These are phyloP conservation scores for Apophysomyces elegans DNA, from an alignment of 371 early-diverging fungal genomes.

Conservation along the genomic window DNA sequence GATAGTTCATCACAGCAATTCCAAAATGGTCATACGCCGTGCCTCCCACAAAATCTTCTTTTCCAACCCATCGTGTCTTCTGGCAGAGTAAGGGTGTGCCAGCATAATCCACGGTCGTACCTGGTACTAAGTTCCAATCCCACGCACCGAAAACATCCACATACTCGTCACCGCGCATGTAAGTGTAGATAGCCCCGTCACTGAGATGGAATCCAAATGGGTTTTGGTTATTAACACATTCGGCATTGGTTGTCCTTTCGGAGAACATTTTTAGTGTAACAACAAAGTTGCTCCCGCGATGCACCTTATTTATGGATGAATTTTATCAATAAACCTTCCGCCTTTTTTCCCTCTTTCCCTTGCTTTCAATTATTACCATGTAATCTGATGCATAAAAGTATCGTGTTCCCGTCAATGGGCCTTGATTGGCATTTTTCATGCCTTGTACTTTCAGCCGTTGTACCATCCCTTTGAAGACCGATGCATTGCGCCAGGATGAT, in stretches of 20 bases:
- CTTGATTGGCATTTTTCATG: slow-evolving; percentile 33
- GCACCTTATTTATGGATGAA: slow-evolving; percentile 15
- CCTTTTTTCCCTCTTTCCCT: not conserved
- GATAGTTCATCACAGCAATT: slow-evolving; percentile 31
- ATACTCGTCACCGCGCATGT: slow-evolving; percentile 39
- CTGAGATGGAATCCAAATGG: slow-evolving; percentile 33
- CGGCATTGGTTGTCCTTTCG: slow-evolving; percentile 35
- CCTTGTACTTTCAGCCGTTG: slow-evolving; percentile 19
- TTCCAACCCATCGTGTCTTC: slow-evolving; percentile 17
- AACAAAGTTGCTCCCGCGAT: slow-evolving; percentile 31
- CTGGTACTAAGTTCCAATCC: slow-evolving; percentile 40
- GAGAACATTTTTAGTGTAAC: slow-evolving; percentile 43
- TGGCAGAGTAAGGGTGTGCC: slow-evolving; percentile 24
- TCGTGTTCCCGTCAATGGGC: slow-evolving; percentile 32
- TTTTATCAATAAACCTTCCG: not conserved
- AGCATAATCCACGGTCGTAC: slow-evolving; percentile 28
- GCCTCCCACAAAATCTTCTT: slow-evolving; percentile 30
- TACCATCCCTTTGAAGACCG: slow-evolving; percentile 9
- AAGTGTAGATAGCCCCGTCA: slow-evolving; percentile 37
- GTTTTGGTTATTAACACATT: slow-evolving; percentile 38
- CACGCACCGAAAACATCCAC: slow-evolving; percentile 32
- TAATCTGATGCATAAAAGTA: slow-evolving; percentile 40
- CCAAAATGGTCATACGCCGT: slow-evolving; percentile 30
- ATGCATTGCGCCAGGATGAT: slow-evolving; percentile 21
- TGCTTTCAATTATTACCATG: slow-evolving; percentile 19